These are phyloP conservation scores for Daldinia grandis DNA, from an alignment of 495 filamentous ascomycete species.

Conservation along the genomic window DNA sequence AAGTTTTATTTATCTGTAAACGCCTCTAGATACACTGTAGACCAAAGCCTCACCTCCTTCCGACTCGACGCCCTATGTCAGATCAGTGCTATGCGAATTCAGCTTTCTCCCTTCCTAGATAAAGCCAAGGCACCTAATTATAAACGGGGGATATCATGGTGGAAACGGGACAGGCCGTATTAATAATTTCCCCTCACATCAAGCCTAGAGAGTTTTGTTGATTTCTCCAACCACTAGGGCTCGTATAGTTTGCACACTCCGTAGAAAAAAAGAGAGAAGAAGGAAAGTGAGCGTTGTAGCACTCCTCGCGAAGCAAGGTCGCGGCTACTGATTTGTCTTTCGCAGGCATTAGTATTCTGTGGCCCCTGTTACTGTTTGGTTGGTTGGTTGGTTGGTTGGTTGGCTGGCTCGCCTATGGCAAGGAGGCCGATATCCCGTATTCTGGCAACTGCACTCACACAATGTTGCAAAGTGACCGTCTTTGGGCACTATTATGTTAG, in stretches of 20 bases:
- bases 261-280: not conserved
- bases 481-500: conserved; percentile 23
- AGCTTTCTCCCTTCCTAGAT: conserved; percentile 7
- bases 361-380: conserved; percentile 12
- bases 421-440: not conserved
- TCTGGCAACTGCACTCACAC: conserved; percentile 22
- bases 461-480: conserved; percentile 17
- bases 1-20: conserved; percentile 46
- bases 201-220: not conserved
- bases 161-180: conserved; percentile 2
- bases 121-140: conserved; percentile 5
- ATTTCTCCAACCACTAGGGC: not conserved
- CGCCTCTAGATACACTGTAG: conserved; percentile 41
- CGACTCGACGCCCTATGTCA: conserved; percentile 17
- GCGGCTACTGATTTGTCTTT: conserved; percentile 9
- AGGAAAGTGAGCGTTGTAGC: not conserved
- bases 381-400: not conserved
- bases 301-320: not conserved
- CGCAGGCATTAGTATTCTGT: not conserved
- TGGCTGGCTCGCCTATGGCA: conserved; percentile 10
- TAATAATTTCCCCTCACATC: not conserved
- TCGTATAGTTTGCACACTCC: not conserved
- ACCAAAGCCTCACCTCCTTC: not conserved
- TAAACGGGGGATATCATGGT: conserved; percentile 13
- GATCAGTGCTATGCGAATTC: conserved; percentile 26